Base-by-base conservation (phyloP, 345 rosid species). In the Cochlearia excelsa region DNA sequence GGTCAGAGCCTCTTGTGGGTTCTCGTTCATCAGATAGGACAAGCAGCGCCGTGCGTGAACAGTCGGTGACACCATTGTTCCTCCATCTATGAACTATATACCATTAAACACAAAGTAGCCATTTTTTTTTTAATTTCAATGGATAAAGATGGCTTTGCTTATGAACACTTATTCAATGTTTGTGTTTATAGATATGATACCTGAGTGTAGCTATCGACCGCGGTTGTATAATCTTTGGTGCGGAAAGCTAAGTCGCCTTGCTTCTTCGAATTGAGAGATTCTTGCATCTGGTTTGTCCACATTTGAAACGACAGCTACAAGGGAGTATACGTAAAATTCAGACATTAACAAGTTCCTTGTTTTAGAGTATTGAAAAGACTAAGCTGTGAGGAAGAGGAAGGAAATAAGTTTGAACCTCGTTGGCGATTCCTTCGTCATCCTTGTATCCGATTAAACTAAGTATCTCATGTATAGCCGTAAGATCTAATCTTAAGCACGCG, bases 221-320 rank as follows among this genome's bases (percentile, higher is more conserved):
- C 95, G 28, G 75, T 74, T 46, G 78, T 52, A 61, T 75, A 89
- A 70, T 92, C 95, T 80, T 86, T 89, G 4, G 89, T 84, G 65
- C 94, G 83, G 61, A 92, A 92, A 56, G 99, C 87, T 37, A 73
- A 60, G 64, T 92, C 99, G 16, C 99, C 99, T 47, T 76, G 87
- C 68, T 86, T 88, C 89, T 89, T 92, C 3, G 91, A 84, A 48
- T 85, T 92, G 72, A 92, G 73, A 41, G 98, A 83, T 54, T 92
- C 97, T 62, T 89, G 98, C 95, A 92, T 84, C 68, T 88, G 95
- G 77, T 67, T 81, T 57, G 98, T 92, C 98, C 98, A 92, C 94
- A 92, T 76, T 77, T 92, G 98, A 66, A 92, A 92, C 58, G 98
- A 92, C 48, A 87, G 95, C 95, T 87, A 78, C 73, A 69, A 46